Evolutionary conservation across 2,329 filamentous ascomycete species (phyloP), one percentile per base, ranked within the genome.

Genomic region (Colletotrichum aenigma): DNA sequence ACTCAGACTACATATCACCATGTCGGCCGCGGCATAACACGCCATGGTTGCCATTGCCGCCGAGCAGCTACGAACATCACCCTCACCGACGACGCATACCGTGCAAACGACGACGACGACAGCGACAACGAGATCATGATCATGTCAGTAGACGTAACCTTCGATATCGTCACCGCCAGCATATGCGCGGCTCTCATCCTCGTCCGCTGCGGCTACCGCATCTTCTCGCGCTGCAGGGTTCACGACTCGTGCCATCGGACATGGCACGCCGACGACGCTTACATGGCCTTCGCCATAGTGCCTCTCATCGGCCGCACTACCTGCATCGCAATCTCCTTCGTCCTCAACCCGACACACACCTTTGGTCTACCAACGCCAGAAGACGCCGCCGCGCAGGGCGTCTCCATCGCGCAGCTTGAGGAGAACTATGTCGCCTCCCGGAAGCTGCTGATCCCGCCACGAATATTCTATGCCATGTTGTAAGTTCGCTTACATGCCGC

Each of bases 261-360:
- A 21, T 83, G 81, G 81, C 81, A 81, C 74, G 77, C 78, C 76
- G 81, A 83, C 74, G 81, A 83, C 64, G 78, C 81, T 36, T 83
- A 82, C 78, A 82, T 83, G 80, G 81, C 80, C 18, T 76, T 83
- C 9, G 81, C 81, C 6, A 77, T 83, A 7, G 58, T 83, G 1
- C 81, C 81, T 16, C 81, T 83, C 21, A 70, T 81, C 72, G 81
- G 75, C 6, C 81, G 81, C 24, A 79, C 81, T 1, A 15, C 76
- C 13, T 79, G 79, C 55, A 82, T 83, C 61, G 18, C 75, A 3
- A 8, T 76, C 7, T 80, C 77, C 34, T 83, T 82, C 56, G 13
- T 66, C 6, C 80, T 83, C 36, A 81, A 82, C 58, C 81, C 81
- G 26, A 61, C 30, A 18, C 82, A 83, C 55, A 78, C 76, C 6